phyloP scores from a whole-genome alignment of 495 filamentous ascomycete species.

The Chaetomium cochliodes region DNA sequence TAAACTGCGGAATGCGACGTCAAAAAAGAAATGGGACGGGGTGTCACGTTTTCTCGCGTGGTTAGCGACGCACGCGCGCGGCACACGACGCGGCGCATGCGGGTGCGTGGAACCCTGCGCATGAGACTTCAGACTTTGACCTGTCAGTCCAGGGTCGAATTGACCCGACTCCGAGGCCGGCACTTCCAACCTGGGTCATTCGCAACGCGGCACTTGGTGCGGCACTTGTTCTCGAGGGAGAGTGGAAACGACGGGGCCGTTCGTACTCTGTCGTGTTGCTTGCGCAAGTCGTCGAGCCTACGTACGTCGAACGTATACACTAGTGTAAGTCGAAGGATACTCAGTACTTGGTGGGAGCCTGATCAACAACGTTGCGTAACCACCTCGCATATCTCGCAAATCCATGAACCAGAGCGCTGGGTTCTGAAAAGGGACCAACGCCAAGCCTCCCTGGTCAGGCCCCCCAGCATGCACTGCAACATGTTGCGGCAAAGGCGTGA shows the following conservation, averaged over 20 bases:
- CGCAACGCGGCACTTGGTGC: neutral
- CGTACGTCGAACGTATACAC: neutral
- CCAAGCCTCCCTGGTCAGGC: neutral
- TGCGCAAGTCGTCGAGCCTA: conserved; percentile 3
- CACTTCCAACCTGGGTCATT: neutral
- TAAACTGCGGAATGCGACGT: neutral
- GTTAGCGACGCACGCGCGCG: conserved; percentile 2
- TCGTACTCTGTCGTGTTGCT: neutral
- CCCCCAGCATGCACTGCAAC: neutral
- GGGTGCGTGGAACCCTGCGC: neutral
- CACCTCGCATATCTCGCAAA: conserved; percentile 1
- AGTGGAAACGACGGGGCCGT: neutral
- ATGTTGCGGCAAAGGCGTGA: conserved; percentile 10
- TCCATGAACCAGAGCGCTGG: neutral
- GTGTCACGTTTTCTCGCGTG: conserved; percentile 24
- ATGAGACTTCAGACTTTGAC: neutral
- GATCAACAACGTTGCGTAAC: conserved; percentile 6
- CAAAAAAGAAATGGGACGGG: neutral
- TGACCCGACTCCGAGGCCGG: conserved; percentile 15
- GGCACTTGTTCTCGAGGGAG: neutral
- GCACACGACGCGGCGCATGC: conserved; percentile 10
- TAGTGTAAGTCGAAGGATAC: neutral
- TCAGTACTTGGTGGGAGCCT: neutral
- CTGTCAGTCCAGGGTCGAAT: neutral
- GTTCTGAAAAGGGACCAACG: neutral